Conservation (phyloP, 345 rosid genomes). For the Lagerstroemia speciosa region DNA sequence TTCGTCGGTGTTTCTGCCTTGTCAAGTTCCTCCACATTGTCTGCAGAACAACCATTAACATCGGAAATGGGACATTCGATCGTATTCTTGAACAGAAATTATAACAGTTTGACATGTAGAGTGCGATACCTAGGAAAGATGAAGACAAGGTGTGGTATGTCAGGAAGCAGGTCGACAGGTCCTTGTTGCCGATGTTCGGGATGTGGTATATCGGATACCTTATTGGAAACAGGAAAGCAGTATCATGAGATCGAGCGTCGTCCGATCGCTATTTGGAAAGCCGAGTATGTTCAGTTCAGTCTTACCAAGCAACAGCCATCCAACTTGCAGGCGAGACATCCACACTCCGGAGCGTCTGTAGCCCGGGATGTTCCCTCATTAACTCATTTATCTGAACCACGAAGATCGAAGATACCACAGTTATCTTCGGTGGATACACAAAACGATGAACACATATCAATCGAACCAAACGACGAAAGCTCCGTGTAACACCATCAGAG, state of each 20-base stretch:
- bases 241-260: neutral
- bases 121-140: conserved; percentile 49
- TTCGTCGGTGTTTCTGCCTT: too few relatives aligned
- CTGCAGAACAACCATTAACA: too few relatives aligned
- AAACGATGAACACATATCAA: too few relatives aligned
- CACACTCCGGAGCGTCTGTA: conserved; percentile 49
- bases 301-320: conserved; percentile 92
- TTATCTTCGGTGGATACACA: neutral
- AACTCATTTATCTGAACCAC: conserved; percentile 40
- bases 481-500: too few relatives aligned
- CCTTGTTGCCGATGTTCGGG: conserved; percentile 48
- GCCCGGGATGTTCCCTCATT: conserved; percentile 31
- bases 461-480: too few relatives aligned
- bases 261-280: neutral
- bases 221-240: neutral
- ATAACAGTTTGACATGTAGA: neutral
- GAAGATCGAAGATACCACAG: neutral
- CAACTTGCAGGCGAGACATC: conserved; percentile 87
- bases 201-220: conserved; percentile 83
- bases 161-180: conserved; percentile 63
- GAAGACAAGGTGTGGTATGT: conserved; percentile 72
- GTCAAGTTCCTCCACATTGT: too few relatives aligned
- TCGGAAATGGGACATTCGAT: neutral
- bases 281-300: neutral
- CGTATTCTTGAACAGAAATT: neutral